These are phyloP conservation scores for Teunomyces tritomae DNA, from an alignment of 805 yeast species.

Conservation along the genomic window DNA sequence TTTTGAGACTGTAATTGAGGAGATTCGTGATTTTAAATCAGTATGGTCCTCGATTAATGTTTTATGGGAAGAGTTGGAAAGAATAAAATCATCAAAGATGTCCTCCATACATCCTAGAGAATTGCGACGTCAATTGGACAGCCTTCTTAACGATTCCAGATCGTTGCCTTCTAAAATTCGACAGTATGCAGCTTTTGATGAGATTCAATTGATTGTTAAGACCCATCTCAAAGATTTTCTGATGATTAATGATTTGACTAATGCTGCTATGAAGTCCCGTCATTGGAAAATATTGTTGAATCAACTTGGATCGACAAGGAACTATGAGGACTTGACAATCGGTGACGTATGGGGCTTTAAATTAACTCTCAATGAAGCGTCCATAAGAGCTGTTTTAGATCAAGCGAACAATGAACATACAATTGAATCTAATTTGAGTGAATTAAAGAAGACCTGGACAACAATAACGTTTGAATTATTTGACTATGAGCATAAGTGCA, in stretches of 20 bases:
- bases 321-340: constrained; percentile 36
- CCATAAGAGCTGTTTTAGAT: constrained; percentile 48
- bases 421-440: constrained; percentile 54
- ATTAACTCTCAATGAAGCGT: constrained; percentile 41
- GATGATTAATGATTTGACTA: constrained; percentile 46
- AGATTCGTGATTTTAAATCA: constrained; percentile 51
- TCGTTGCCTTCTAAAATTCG: constrained; percentile 56
- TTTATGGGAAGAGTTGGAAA: constrained; percentile 47
- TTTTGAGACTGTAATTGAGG: constrained; percentile 38
- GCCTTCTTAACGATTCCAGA: constrained; percentile 43
- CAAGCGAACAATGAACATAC: constrained; percentile 73
- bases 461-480: constrained; percentile 49
- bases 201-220: constrained; percentile 48
- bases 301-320: constrained; percentile 23
- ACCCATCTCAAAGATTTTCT: constrained; percentile 36
- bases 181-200: constrained; percentile 67
- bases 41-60: constrained; percentile 65
- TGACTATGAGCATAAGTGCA: constrained; percentile 48
- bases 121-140: constrained; percentile 50
- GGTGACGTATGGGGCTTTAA: constrained; percentile 64
- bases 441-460: constrained; percentile 58
- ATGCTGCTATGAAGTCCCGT: constrained; percentile 55
- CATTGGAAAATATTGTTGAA: constrained; percentile 62
- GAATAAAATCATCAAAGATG: constrained; percentile 50
- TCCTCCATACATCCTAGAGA: constrained; percentile 39